Percentiles rank a stretch among this genome's conserved stretches.
phyloP scores from a whole-genome alignment of 2,329 filamentous ascomycete species.

The Tolypocladium amazonense region DNA sequence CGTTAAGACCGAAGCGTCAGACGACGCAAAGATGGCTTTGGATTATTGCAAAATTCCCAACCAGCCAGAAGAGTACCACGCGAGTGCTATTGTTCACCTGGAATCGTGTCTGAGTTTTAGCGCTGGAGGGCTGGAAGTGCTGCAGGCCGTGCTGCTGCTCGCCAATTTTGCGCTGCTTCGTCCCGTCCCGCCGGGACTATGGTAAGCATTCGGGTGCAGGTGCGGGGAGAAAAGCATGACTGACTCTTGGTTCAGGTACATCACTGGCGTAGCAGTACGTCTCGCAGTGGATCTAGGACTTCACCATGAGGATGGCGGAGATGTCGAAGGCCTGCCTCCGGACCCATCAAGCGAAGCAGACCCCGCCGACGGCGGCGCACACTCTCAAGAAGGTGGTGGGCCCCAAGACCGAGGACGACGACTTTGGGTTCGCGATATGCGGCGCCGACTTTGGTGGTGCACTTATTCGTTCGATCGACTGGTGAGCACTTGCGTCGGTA shows the following conservation, averaged over 20 bases:
- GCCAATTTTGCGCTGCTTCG: constrained; percentile 85
- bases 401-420: constrained; percentile 51
- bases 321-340: constrained; percentile 48
- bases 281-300: constrained; percentile 84
- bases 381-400: constrained; percentile 20
- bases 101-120: constrained; percentile 78
- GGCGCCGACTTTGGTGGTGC: constrained; percentile 90
- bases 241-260: constrained; percentile 48
- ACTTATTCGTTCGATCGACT: constrained; percentile 92
- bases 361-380: constrained; percentile 20
- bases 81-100: constrained; percentile 83
- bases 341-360: constrained; percentile 22
- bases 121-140: constrained; percentile 81
- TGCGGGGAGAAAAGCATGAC: neutral
- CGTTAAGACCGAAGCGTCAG: constrained; percentile 34
- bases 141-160: constrained; percentile 85
- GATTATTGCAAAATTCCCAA: constrained; percentile 32
- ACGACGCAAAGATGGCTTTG: constrained; percentile 15
- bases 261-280: constrained; percentile 84
- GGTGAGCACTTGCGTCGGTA: constrained; percentile 85
- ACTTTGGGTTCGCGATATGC: constrained; percentile 77
- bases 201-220: constrained; percentile 35
- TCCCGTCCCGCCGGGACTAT: constrained; percentile 84
- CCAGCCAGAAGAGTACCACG: constrained; percentile 92
- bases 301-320: constrained; percentile 80